Evolutionary conservation across 2,329 filamentous ascomycete genomes (phyloP).

Genomic region (Neospermospora avenae): DNA sequence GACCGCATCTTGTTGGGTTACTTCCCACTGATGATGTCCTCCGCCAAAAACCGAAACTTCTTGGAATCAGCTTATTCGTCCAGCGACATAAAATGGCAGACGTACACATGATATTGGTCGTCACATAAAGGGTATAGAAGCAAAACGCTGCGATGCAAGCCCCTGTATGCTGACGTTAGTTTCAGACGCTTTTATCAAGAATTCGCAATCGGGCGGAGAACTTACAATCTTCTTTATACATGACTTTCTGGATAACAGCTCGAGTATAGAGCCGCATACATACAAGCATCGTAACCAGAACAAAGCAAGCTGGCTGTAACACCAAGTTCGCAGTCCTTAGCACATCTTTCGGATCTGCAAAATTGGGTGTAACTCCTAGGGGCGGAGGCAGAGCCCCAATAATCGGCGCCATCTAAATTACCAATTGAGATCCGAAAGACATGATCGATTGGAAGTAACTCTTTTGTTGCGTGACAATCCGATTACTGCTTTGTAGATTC

Average conservation of each 20-base stretch:
- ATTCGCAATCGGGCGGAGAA: too few relatives aligned
- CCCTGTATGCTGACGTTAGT: too few relatives aligned
- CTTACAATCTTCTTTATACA: constrained; percentile 19
- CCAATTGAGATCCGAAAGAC: too few relatives aligned
- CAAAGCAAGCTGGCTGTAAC: constrained; percentile 6
- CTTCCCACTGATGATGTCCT: constrained; percentile 19
- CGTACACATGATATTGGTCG: not conserved
- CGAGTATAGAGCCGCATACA: constrained; percentile 9
- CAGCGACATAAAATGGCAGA: not conserved
- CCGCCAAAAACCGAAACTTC: constrained; percentile 14
- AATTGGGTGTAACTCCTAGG: constrained; percentile 5
- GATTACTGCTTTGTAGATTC: too few relatives aligned
- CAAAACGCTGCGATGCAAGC: not conserved
- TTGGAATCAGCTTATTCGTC: not conserved
- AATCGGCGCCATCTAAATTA: constrained; percentile 6
- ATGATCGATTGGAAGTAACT: too few relatives aligned
- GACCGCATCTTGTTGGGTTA: constrained; percentile 2
- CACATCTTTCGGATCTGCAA: constrained; percentile 12
- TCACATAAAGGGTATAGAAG: not conserved
- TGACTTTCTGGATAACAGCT: constrained; percentile 3
- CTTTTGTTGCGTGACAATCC: too few relatives aligned
- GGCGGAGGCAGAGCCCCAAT: constrained; percentile 3
- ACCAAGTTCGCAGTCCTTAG: constrained; percentile 5
- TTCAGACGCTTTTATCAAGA: too few relatives aligned
- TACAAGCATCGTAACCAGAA: constrained; percentile 7